A percentile compares a stretch with the other conserved stretches of the same genome.
Conservation (phyloP, 2,329 filamentous ascomycete genomes). For the Curvularia lunata region DNA sequence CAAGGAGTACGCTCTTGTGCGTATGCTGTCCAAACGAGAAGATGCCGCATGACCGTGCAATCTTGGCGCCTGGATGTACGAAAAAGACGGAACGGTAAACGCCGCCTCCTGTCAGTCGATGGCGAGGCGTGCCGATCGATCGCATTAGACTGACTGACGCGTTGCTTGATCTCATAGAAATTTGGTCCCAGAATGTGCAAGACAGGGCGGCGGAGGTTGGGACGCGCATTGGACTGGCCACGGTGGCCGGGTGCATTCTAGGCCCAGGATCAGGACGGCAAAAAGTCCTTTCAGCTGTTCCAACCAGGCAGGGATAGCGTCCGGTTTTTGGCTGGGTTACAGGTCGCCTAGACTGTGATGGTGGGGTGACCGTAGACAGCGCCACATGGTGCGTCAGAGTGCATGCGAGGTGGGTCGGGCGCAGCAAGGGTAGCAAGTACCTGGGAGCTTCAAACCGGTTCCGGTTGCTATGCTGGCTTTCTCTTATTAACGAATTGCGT, state of each 20-base stretch:
- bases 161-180: conserved; percentile 10
- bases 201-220: conserved; percentile 8
- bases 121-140: conserved; percentile 9
- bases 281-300: background rate
- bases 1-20: background rate
- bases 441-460: conserved; percentile 47
- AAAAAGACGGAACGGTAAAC: background rate
- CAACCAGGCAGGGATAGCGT: conserved; percentile 34
- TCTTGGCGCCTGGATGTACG: background rate
- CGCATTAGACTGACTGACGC: conserved; percentile 12
- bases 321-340: conserved; percentile 40
- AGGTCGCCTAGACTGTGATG: conserved; percentile 19
- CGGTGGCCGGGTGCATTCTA: conserved; percentile 1
- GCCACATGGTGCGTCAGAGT: conserved; percentile 48
- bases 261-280: background rate
- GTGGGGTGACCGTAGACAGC: conserved; percentile 33
- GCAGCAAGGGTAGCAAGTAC: conserved; percentile 41
- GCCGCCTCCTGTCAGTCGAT: background rate
- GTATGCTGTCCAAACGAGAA: background rate
- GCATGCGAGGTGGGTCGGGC: conserved; percentile 47
- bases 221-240: conserved; percentile 9
- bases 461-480: conserved; percentile 33
- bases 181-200: background rate
- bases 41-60: background rate
- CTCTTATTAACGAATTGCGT: conserved; percentile 44